Evolutionary conservation across 139 green algal species (phyloP), one percentile per base, ranked within the genome.

Genomic region (Asterochloris sp.): DNA sequence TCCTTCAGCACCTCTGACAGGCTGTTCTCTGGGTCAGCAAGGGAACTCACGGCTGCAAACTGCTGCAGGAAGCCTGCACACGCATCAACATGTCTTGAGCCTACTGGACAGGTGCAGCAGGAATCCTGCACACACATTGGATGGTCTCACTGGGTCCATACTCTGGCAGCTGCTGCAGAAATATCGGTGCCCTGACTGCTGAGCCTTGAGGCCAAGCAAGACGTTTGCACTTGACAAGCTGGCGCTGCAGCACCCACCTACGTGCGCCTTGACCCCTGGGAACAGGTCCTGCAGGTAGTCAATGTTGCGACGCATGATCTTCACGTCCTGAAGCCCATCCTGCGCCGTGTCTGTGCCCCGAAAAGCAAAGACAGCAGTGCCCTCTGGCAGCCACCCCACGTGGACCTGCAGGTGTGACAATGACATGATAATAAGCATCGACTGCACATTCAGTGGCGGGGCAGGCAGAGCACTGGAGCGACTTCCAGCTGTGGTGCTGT

Each of bases 1-100:
- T 84, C 74, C 26, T 80, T 74, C 64, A 87, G 79, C 73, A 82
- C 84, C 9, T 69, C 63, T 54, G 64, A 79, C 60, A 87, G 76
- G 79, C 85, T 63, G 29, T 62, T 63, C 23, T 79, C 79, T 12
- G 78, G 61, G 24, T 23, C 29, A 21, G 81, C 67, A 6, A 62
- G 71, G 63, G 82, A 62, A 1, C 54, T 60, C 21, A 87, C 79
- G 10, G 74, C 67, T 19, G 69, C 76, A 78, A 87, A 87, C 79
- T 87, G 84, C 74, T 84, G 76, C 84, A 87, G 23, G 63, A 87
- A 87, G 11, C 84, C 84, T 87, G 84, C 73, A 82, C 13, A 9
- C 12, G 23, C 21, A 54, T 54, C 4, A 54, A 54, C 38, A 54
- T 54, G 38, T 54, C 38, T 54, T 2, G 38, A 54, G 6, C 38